Base-by-base conservation (phyloP, 352 stramenopile species). In the Poterioochromonas sp. region DNA sequence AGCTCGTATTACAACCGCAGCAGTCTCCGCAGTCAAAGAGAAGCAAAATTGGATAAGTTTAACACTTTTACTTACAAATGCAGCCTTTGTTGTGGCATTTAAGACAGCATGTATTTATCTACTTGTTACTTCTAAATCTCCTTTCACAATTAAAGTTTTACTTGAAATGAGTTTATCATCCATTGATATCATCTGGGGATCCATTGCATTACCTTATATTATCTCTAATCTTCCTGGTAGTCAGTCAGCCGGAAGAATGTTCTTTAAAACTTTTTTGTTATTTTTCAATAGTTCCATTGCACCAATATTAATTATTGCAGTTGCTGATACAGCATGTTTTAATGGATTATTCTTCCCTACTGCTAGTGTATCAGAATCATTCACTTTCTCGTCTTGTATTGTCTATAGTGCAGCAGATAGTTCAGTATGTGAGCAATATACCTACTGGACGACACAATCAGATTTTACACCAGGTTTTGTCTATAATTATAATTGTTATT, bases 401-500 rank as follows among this genome's bases (percentile, higher is more conserved):
- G 11, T 71, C 3, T 47, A 47, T 29, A 29, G 3, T 22, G 2
- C 5, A 26, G 11, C 8, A 5, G 32, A 8, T 8, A 41, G 1
- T 5, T 3, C 39, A 29, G 11, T 2, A 5, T 44, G 29, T 47
- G 62, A 15, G 5, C 1, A 8, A 26, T 44, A 71, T 47, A 44
- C 8, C 2, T 15, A 12, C 11, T 71, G 39, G 2, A 44, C n/a
- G 11, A 71, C 62, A 29, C 2, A 5, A 29, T n/a, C 3, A 29
- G 39, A 44, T 29, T 58, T 26, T 26, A 74, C n/a, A 35, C 65
- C 65, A 12, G 37, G 0, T 26, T 74, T 74, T 54, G 11, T 54
- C 41, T 74, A 74, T n/a, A 74, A 74, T n/a, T 74, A 74, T 39
- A 22, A 51, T 54, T 74, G 65, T n/a, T 58, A 51, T n/a, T 58